Conservation (phyloP, 805 yeast species). For the Pichia phayaonensis region DNA sequence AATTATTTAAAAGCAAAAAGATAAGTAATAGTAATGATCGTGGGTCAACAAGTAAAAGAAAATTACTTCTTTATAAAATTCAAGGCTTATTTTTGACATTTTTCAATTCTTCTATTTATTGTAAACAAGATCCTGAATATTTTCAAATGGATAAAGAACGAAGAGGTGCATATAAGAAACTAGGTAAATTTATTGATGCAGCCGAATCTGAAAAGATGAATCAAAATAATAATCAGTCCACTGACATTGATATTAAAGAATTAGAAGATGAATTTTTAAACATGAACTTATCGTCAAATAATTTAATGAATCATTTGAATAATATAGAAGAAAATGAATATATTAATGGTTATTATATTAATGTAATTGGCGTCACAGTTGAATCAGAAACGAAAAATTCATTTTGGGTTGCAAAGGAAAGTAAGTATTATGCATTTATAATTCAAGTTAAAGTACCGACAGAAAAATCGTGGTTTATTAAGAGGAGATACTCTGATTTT, state of each 20-base stretch:
- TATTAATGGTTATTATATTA: slow-evolving; percentile 53
- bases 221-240: slow-evolving; percentile 3
- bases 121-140: slow-evolving; percentile 49
- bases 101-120: slow-evolving; percentile 67
- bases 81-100: slow-evolving; percentile 56
- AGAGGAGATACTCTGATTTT: slow-evolving; percentile 65
- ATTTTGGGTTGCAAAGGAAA: slow-evolving; percentile 18
- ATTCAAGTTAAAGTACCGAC: slow-evolving; percentile 34
- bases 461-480: slow-evolving; percentile 38
- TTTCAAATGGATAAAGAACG: slow-evolving; percentile 27
- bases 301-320: slow-evolving; percentile 31
- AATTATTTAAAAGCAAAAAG: slow-evolving; percentile 63
- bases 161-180: slow-evolving; percentile 33
- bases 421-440: slow-evolving; percentile 38
- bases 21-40: slow-evolving; percentile 71
- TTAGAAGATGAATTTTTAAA: background rate
- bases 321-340: slow-evolving; percentile 28
- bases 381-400: slow-evolving; percentile 21
- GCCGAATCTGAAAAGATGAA: slow-evolving; percentile 5
- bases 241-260: slow-evolving; percentile 15
- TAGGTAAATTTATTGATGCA: slow-evolving; percentile 26
- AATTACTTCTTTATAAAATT: slow-evolving; percentile 53
- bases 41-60: slow-evolving; percentile 64
- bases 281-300: slow-evolving; percentile 1
- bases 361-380: slow-evolving; percentile 58